Evolutionary conservation across 1,284 basidiomycete genomes (phyloP).

Genomic region (Trametes versicolor): DNA sequence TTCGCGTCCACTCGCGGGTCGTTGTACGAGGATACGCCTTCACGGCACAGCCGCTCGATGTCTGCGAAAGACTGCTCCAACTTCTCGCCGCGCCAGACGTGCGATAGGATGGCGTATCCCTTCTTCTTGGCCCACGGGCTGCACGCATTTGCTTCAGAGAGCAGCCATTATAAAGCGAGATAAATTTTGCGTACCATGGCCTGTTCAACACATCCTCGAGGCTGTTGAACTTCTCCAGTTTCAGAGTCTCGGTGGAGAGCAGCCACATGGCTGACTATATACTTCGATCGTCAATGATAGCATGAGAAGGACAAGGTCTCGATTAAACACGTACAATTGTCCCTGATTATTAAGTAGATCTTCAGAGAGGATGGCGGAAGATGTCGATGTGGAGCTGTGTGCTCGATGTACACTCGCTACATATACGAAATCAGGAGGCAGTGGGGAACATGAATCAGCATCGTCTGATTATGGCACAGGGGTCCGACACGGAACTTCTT

Average conservation of each 20-base stretch:
- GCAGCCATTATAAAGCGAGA: not conserved
- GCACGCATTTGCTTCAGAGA: not conserved
- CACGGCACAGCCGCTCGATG: not conserved
- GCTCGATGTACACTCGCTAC: no score
- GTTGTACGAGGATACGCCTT: not conserved
- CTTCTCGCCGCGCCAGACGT: slow-evolving; percentile 2
- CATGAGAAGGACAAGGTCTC: no score
- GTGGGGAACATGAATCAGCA: no score
- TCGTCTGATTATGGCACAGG: no score
- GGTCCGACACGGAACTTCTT: no score
- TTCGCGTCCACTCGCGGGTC: not conserved
- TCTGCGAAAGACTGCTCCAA: slow-evolving; percentile 6
- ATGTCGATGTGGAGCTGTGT: no score
- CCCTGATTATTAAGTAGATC: no score
- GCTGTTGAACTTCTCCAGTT: not conserved
- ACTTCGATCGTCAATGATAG: no score
- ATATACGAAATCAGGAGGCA: no score
- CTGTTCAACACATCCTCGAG: not conserved
- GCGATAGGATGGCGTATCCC: slow-evolving; percentile 17
- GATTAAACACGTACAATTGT: no score
- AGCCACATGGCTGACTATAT: slow-evolving; percentile 12
- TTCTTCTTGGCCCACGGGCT: not conserved
- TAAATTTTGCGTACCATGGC: not conserved
- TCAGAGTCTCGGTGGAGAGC: not conserved
- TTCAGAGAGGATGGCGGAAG: no score